A percentile compares a stretch with the other conserved stretches of the same genome.
These are phyloP conservation scores for Aspergillus biplanus DNA, from an alignment of 495 filamentous ascomycete genomes.

Conservation along the genomic window DNA sequence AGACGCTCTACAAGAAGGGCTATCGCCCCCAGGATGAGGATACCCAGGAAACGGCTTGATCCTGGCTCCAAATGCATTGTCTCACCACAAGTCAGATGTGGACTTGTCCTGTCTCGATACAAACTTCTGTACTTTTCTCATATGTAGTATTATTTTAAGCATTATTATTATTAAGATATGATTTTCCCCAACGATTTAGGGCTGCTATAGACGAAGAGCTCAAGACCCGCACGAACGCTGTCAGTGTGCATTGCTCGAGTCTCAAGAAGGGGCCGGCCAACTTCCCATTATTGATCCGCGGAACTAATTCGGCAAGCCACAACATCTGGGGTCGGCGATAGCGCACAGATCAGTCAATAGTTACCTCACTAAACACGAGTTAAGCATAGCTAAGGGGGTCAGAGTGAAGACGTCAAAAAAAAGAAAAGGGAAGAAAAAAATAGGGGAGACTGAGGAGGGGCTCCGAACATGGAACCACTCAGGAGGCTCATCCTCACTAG, in stretches of 20 bases:
- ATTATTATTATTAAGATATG: not conserved
- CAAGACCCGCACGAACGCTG: not conserved
- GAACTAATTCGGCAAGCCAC: not conserved
- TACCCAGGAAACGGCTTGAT: conserved; percentile 9
- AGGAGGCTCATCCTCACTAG: too few relatives aligned
- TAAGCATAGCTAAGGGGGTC: not conserved
- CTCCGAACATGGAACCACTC: too few relatives aligned
- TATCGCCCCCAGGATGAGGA: conserved; percentile 40
- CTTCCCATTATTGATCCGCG: not conserved
- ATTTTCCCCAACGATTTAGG: not conserved
- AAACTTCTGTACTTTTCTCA: not conserved
- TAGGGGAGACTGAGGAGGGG: not conserved
- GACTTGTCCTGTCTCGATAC: not conserved
- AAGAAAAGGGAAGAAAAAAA: conserved; percentile 2
- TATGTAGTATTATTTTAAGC: conserved; percentile 7
- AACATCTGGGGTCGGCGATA: conserved; percentile 1
- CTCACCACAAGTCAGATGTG: not conserved
- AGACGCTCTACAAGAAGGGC: conserved; percentile 65
- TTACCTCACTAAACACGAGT: not conserved
- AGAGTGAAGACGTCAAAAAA: conserved; percentile 7
- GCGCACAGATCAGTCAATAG: not conserved
- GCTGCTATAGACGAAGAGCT: not conserved
- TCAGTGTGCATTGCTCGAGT: not conserved
- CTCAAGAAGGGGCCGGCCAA: not conserved
- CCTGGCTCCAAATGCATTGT: not conserved